Evolutionary conservation across 768 basidiomycete genomes (phyloP).

Genomic region (Lentinula lateritia): DNA sequence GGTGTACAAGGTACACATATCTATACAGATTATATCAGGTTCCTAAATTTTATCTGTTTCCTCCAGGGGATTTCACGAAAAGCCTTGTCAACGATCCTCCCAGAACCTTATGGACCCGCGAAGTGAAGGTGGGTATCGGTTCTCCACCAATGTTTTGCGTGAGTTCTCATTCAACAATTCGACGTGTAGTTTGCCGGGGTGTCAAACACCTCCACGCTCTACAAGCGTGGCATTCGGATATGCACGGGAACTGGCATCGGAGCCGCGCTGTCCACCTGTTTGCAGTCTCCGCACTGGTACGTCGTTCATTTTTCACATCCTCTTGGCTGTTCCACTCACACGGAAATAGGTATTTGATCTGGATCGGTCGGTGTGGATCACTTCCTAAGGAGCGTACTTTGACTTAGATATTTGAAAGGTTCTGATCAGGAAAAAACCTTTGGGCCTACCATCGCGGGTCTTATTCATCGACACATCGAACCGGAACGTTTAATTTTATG

Average conservation of each 20-base stretch:
- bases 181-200: conserved; percentile 64
- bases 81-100: conserved; percentile 68
- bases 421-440: conserved; percentile 76
- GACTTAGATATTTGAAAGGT: conserved; percentile 31
- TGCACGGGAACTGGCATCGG: conserved; percentile 83
- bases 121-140: conserved; percentile 56
- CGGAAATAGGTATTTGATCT: conserved; percentile 57
- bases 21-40: not conserved
- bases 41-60: not conserved
- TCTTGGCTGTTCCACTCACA: not conserved
- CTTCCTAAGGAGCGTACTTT: not conserved
- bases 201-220: conserved; percentile 75
- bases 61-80: conserved; percentile 65
- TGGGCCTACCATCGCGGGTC: conserved; percentile 64
- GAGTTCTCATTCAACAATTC: not conserved
- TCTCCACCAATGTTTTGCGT: not conserved
- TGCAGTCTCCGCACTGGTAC: conserved; percentile 44
- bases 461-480: conserved; percentile 66
- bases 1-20: conserved; percentile 56
- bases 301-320: not conserved
- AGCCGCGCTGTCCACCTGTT: conserved; percentile 70
- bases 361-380: conserved; percentile 48
- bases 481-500: conserved; percentile 72
- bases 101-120: conserved; percentile 68
- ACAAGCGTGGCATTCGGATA: conserved; percentile 73